A percentile compares a stretch with the other conserved stretches of the same genome.
Evolutionary conservation across 768 basidiomycete species (phyloP).

Genomic region (Saitozyma sp.): DNA sequence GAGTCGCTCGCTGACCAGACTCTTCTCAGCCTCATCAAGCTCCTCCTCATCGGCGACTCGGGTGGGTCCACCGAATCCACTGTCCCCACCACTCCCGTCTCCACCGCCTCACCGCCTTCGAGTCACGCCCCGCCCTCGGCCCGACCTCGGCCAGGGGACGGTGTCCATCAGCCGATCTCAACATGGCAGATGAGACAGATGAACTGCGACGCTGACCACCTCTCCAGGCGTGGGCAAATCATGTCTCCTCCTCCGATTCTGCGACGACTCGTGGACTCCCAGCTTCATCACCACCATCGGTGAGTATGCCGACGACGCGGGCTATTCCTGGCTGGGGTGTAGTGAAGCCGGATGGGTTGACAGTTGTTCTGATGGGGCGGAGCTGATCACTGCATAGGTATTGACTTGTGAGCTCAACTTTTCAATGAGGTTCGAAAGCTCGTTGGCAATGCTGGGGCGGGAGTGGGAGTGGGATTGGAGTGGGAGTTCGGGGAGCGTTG

Average conservation of each 20-base stretch:
- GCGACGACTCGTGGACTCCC: slow-evolving; percentile 99
- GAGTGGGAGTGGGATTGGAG: too few relatives aligned
- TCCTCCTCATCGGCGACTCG: slow-evolving; percentile 94
- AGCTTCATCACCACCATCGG: slow-evolving; percentile 99
- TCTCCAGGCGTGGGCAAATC: slow-evolving; percentile 88
- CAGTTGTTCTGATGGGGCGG: not conserved
- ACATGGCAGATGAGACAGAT: too few relatives aligned
- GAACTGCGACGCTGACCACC: slow-evolving; percentile 40
- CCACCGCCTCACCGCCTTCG: not conserved
- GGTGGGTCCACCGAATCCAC: slow-evolving; percentile 57
- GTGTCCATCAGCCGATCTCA: too few relatives aligned
- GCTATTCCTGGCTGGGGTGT: too few relatives aligned
- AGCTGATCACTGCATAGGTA: slow-evolving; percentile 11
- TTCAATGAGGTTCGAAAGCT: too few relatives aligned
- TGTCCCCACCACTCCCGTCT: not conserved
- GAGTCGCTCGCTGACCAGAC: not conserved
- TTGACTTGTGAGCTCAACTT: slow-evolving; percentile 13
- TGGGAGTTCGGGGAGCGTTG: too few relatives aligned
- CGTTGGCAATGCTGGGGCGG: too few relatives aligned
- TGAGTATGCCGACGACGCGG: slow-evolving; percentile 10
- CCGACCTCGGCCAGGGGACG: too few relatives aligned
- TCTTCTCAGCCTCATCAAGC: slow-evolving; percentile 57
- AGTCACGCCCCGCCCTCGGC: not conserved
- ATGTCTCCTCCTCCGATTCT: slow-evolving; percentile 66
- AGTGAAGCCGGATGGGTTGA: too few relatives aligned